Percentiles rank a stretch among this genome's conserved stretches.
Evolutionary conservation across 129 eudicot genomes (phyloP).

Genomic region (Lactuca saligna): DNA sequence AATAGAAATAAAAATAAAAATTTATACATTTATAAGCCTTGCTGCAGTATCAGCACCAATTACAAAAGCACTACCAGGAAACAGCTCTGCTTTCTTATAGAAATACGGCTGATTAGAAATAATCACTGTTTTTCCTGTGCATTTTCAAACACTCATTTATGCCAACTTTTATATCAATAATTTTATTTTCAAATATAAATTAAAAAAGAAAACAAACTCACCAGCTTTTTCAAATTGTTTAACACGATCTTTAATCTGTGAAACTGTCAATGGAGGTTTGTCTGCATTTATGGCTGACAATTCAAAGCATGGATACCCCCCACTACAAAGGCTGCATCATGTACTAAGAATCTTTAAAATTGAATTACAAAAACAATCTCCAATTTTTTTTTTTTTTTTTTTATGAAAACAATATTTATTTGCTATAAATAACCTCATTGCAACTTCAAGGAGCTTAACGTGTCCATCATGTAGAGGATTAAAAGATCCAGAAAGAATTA

Average conservation of each 20-base stretch:
- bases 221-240: constrained; percentile 86
- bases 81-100: constrained; percentile 93
- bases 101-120: constrained; percentile 91
- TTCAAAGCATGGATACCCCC: constrained; percentile 93
- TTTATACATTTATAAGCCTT: constrained; percentile 81
- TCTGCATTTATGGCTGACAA: constrained; percentile 93
- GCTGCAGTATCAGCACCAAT: constrained; percentile 92
- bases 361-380: neutral
- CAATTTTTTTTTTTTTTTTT: too few species aligned
- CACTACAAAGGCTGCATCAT: constrained; percentile 66
- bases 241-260: constrained; percentile 81
- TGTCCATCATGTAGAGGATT: constrained; percentile 95
- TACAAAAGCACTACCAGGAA: constrained; percentile 98
- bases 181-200: too few species aligned
- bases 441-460: constrained; percentile 88
- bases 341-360: constrained; percentile 8
- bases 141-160: constrained; percentile 16
- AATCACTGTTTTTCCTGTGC: constrained; percentile 89
- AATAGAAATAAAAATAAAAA: constrained; percentile 3
- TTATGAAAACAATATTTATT: too few species aligned
- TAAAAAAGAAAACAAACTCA: constrained; percentile 24
- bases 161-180: neutral
- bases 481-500: constrained; percentile 85
- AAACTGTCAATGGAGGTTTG: constrained; percentile 75
- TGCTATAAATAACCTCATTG: constrained; percentile 47